Conservation (phyloP, 805 yeast genomes). For the Wickerhamomyces ciferrii region DNA sequence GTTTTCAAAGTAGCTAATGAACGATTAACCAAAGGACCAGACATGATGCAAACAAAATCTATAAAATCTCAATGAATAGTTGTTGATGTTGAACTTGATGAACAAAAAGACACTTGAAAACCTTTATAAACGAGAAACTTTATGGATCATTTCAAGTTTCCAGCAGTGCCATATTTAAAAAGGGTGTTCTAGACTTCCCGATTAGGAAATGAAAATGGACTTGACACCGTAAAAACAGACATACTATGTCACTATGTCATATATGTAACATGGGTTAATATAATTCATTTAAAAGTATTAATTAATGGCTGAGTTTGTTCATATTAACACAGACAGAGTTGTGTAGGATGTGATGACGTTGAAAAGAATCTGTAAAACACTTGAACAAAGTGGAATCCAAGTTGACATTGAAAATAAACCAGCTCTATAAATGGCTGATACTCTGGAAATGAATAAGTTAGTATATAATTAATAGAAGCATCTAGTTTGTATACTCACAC, state of each 20-base stretch:
- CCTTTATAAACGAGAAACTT: neutral
- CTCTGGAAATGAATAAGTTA: neutral
- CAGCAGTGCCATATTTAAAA: neutral
- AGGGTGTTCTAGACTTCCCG: slow-evolving; percentile 1
- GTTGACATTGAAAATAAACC: slow-evolving; percentile 87
- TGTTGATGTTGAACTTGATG: no score
- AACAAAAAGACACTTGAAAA: no score
- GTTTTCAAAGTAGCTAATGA: slow-evolving; percentile 70
- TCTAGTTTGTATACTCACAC: slow-evolving; percentile 26
- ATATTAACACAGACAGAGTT: slow-evolving; percentile 37
- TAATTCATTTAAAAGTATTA: no score
- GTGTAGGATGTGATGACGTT: slow-evolving; percentile 66
- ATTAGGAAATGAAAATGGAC: slow-evolving; percentile 2
- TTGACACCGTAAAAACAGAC: slow-evolving; percentile 6
- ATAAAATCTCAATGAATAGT: no score
- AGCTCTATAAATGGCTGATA: slow-evolving; percentile 63
- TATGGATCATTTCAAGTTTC: neutral
- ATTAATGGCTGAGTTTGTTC: no score
- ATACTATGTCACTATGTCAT: neutral
- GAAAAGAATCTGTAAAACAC: slow-evolving; percentile 58
- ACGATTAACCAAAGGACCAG: slow-evolving; percentile 64
- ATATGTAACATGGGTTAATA: slow-evolving; percentile 15
- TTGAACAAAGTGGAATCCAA: slow-evolving; percentile 92
- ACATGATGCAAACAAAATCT: slow-evolving; percentile 21
- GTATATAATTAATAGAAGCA: neutral